Conservation (phyloP, 345 rosid genomes). For the Euclidium syriacum region DNA sequence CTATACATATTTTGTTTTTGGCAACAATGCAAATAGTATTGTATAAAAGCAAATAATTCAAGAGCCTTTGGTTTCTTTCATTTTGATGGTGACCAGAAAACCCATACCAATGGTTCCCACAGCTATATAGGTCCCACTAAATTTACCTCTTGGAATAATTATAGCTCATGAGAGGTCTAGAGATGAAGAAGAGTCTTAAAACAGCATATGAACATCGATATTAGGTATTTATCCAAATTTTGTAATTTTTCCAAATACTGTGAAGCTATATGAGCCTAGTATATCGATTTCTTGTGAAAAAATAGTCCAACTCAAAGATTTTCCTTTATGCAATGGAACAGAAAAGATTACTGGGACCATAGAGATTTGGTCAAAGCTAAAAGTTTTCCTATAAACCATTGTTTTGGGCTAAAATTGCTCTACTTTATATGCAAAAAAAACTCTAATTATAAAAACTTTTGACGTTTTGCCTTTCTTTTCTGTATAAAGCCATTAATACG, state of each 20-base stretch:
- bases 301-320: background rate
- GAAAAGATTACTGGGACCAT: slow-evolving; percentile 19
- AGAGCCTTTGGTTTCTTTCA: slow-evolving; percentile 13
- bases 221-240: background rate
- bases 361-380: slow-evolving; percentile 24
- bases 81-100: slow-evolving; percentile 17
- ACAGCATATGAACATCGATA: slow-evolving; percentile 1
- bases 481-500: background rate
- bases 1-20: slow-evolving; percentile 12
- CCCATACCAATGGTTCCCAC: background rate
- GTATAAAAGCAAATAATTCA: slow-evolving; percentile 15
- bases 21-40: slow-evolving; percentile 2
- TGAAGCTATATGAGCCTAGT: background rate
- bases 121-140: slow-evolving; percentile 7
- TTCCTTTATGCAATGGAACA: slow-evolving; percentile 18
- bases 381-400: slow-evolving; percentile 1
- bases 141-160: background rate
- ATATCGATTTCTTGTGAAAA: background rate
- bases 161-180: background rate
- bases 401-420: slow-evolving; percentile 28
- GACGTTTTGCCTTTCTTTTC: background rate
- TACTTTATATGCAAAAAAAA: slow-evolving; percentile 7
- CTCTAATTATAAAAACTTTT: background rate
- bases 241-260: background rate
- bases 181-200: background rate